Evolutionary conservation across 495 filamentous ascomycete species (phyloP).

Genomic region (Tuber borchii): DNA sequence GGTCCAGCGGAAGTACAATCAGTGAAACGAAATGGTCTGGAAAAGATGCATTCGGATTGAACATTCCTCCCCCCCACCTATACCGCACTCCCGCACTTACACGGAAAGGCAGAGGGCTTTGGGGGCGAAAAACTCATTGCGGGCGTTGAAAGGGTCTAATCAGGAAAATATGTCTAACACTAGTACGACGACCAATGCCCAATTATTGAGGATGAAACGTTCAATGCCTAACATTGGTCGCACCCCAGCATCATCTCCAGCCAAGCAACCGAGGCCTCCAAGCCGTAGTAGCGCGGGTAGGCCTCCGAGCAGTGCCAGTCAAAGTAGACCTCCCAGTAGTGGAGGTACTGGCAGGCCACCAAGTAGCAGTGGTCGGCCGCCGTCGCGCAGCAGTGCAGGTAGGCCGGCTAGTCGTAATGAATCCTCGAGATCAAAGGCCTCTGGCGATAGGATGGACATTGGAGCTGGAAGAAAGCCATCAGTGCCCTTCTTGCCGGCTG

Average conservation of each 20-base stretch:
- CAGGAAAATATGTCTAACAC: slow-evolving; percentile 42
- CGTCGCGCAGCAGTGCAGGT: slow-evolving; percentile 46
- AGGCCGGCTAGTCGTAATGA: slow-evolving; percentile 45
- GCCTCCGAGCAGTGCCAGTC: slow-evolving; percentile 37
- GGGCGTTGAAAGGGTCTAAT: slow-evolving; percentile 49
- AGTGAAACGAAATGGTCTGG: slow-evolving; percentile 33
- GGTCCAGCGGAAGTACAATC: slow-evolving; percentile 29
- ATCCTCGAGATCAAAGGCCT: slow-evolving; percentile 61
- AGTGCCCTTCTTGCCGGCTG: slow-evolving; percentile 72
- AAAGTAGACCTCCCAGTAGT: slow-evolving; percentile 35
- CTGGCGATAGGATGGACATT: slow-evolving; percentile 56
- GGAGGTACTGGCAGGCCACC: slow-evolving; percentile 32
- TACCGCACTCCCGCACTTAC: slow-evolving; percentile 49
- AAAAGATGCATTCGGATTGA: slow-evolving; percentile 43
- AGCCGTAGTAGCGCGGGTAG: slow-evolving; percentile 38
- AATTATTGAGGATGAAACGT: slow-evolving; percentile 74
- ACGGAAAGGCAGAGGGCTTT: slow-evolving; percentile 52
- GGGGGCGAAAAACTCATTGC: slow-evolving; percentile 54
- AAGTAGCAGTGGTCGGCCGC: slow-evolving; percentile 43
- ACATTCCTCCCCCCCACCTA: slow-evolving; percentile 54
- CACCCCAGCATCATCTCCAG: slow-evolving; percentile 44
- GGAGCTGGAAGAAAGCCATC: slow-evolving; percentile 53
- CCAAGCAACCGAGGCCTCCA: slow-evolving; percentile 39
- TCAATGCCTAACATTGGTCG: slow-evolving; percentile 71
- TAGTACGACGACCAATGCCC: slow-evolving; percentile 59